Evolutionary conservation across 345 rosid species (phyloP).

Genomic region (Trapa bicornis): DNA sequence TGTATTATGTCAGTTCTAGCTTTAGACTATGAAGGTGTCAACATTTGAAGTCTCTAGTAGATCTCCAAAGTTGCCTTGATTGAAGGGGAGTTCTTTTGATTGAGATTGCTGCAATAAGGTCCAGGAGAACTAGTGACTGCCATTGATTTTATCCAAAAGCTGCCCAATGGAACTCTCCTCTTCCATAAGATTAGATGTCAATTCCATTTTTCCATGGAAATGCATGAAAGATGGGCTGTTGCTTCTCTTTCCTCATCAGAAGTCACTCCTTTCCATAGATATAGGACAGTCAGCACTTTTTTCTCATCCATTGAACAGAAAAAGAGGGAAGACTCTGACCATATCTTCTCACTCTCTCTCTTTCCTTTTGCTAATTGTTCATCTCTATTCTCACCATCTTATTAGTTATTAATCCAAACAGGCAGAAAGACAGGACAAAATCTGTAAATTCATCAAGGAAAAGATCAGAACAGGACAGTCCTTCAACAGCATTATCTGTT

Average conservation of each 20-base stretch:
- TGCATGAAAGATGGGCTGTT: neutral
- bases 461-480: neutral
- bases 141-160: too few species aligned
- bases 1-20: too few species aligned
- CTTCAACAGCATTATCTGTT: neutral
- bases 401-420: neutral
- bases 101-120: too few species aligned
- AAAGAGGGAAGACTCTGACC: neutral
- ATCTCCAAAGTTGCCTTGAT: too few species aligned
- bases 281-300: neutral
- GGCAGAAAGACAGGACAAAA: too few species aligned
- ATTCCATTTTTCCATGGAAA: constrained; percentile 2
- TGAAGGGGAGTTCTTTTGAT: too few species aligned
- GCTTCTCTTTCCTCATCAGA: neutral
- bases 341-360: neutral
- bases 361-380: neutral
- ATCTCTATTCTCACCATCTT: neutral
- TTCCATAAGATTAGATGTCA: neutral
- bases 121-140: too few species aligned
- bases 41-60: too few species aligned
- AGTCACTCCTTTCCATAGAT: neutral
- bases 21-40: too few species aligned
- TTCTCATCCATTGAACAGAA: neutral
- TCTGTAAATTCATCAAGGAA: neutral
- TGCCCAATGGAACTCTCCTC: too few species aligned